Evolutionary conservation across 2,329 filamentous ascomycete species (phyloP).

Genomic region (Alternaria atra): DNA sequence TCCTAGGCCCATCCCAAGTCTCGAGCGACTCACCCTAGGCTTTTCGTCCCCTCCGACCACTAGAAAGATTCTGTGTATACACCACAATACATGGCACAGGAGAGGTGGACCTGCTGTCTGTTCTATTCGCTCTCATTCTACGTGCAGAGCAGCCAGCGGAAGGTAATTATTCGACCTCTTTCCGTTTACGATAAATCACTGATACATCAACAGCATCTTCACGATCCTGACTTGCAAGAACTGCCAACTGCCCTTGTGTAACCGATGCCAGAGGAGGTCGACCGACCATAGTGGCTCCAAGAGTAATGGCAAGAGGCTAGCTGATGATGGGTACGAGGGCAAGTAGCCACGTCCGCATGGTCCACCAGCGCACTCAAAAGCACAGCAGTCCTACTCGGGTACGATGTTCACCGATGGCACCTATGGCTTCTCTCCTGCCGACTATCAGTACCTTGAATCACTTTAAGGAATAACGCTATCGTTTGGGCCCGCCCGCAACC

Average conservation of each 20-base stretch:
- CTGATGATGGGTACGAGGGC: neutral
- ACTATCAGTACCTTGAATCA: no score
- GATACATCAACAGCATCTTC: neutral
- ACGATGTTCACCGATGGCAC: neutral
- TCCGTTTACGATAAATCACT: neutral
- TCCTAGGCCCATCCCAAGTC: neutral
- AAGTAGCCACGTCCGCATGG: neutral
- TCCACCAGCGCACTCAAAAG: neutral
- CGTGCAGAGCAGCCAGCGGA: neutral
- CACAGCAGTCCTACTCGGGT: neutral
- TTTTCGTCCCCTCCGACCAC: neutral
- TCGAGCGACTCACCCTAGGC: neutral
- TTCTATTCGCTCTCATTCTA: neutral
- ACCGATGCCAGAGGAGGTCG: no score
- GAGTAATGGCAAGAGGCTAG: neutral
- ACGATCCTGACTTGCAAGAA: neutral
- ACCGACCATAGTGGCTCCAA: neutral
- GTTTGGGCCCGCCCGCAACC: no score
- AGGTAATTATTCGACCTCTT: neutral
- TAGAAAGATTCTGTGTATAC: neutral
- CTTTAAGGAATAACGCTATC: no score
- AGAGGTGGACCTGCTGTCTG: neutral
- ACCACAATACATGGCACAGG: neutral
- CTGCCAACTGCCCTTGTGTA: no score
- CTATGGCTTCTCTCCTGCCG: neutral